Conservation (phyloP, 257 asterid species). For the Rhazya stricta region DNA sequence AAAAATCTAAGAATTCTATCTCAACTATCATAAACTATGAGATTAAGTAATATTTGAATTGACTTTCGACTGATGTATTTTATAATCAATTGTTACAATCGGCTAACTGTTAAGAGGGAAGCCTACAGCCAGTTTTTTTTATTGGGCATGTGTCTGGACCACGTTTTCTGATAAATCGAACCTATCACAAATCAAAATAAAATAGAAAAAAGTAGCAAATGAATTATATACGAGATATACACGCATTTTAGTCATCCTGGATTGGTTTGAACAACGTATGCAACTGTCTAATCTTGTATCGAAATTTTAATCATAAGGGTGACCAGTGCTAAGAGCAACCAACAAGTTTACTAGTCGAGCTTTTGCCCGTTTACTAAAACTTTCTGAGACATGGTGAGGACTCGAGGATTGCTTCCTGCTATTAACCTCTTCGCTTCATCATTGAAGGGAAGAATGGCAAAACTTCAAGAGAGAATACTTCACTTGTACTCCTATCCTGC, state of each 20-base stretch:
- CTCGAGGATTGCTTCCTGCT: neutral
- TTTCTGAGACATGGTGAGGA: neutral
- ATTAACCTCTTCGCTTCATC: neutral
- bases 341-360: neutral
- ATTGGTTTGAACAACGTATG: neutral
- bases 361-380: neutral
- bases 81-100: too few species aligned
- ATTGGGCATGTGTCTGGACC: too few species aligned
- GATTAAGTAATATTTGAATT: too few species aligned
- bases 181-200: neutral
- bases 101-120: too few species aligned
- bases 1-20: too few species aligned
- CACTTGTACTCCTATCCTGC: conserved; percentile 54
- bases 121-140: too few species aligned
- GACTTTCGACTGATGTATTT: too few species aligned
- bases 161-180: neutral
- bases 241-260: neutral
- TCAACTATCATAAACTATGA: too few species aligned
- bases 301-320: neutral
- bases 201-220: neutral
- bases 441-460: neutral
- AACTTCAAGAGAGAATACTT: conserved; percentile 49
- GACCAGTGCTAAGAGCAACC: neutral
- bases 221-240: neutral
- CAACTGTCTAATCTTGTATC: too few species aligned